Base-by-base conservation (phyloP, 2,329 filamentous ascomycete species). In the Xylaria sp. region DNA sequence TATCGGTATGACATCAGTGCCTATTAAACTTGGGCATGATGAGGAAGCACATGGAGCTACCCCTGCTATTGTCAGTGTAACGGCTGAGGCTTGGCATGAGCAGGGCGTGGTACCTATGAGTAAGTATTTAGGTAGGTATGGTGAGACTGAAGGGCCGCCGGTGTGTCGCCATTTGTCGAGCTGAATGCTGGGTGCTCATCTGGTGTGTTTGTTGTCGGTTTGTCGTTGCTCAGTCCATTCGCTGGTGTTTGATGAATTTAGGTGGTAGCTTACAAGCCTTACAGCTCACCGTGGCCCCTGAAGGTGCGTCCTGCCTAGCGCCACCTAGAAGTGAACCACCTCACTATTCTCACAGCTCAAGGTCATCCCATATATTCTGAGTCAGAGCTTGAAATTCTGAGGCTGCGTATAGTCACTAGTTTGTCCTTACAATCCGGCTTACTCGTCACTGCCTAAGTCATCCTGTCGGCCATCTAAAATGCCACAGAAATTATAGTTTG, bases 1-100 rank as follows among this genome's bases (percentile, higher is more conserved):
- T 51, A 15, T 56, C 25, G 28, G 54, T 18, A 58, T 64, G 41
- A 46, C 28, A 57, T 57, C 52, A 55, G 34, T n/a, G 15, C 39
- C 39, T 41, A 41, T 18, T 41, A 18, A 41, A 15, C 39, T 57
- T 23, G 20, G 37, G 20, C 25, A 46, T 28, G 34, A 41, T 28
- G 48, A 23, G 20, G 4, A 28, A 41, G 20, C 7, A 39, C 34
- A 37, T 7, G 34, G 34, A 37, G 34, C 34, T 37, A 37, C 10
- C 34, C 34, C 34, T 37, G 34, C 34, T 37, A 37, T 37, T 10
- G 8, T 37, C 34, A 37, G 10, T 37, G 34, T 9, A 9, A 28
- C 28, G 28, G 28, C 28, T 28, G 28, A 28, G 5, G 28, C 28
- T 37, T 9, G 10, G 34, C 34, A 37, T 2, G 34, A 10, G 34